Percentiles rank a stretch among this genome's conserved stretches.
These are phyloP conservation scores for Gossypium davidsonii DNA, from an alignment of 441 rosid genomes.

Conservation along the genomic window DNA sequence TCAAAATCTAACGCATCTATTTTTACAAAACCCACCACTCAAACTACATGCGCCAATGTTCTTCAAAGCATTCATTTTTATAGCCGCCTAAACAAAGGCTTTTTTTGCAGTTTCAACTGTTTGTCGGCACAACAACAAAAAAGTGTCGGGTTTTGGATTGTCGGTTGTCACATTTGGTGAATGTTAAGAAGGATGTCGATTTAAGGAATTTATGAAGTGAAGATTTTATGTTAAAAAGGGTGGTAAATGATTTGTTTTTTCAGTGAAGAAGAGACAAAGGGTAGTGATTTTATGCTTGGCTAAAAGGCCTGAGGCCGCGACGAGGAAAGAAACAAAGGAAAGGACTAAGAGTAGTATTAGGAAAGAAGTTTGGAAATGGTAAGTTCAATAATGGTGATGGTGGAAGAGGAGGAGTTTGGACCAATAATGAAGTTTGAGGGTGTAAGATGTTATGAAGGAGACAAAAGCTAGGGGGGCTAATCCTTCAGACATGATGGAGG, in stretches of 20 bases:
- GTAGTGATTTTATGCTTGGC: conserved; percentile 31
- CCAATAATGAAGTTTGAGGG: conserved; percentile 68
- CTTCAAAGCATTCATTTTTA: not conserved
- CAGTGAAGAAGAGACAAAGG: conserved; percentile 24
- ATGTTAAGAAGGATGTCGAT: conserved; percentile 24
- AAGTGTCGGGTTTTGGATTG: conserved; percentile 27
- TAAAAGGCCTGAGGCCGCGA: conserved; percentile 12
- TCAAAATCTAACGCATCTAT: no score
- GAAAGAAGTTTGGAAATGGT: conserved; percentile 42
- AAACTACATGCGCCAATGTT: not conserved
- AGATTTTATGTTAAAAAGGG: conserved; percentile 16
- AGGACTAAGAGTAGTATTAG: conserved; percentile 20
- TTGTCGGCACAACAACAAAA: conserved; percentile 26
- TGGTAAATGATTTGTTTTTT: conserved; percentile 17
- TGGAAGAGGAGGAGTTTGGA: conserved; percentile 59
- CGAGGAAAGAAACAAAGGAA: conserved; percentile 16
- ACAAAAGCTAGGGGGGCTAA: conserved; percentile 59
- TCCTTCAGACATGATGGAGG: conserved; percentile 81
- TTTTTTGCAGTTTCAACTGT: conserved; percentile 9
- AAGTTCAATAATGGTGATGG: conserved; percentile 9
- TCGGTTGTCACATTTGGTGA: conserved; percentile 20
- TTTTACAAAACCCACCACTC: no score
- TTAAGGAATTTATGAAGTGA: conserved; percentile 23
- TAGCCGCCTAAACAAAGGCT: not conserved
- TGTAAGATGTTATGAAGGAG: conserved; percentile 50